Conservation (phyloP, 2,329 filamentous ascomycete genomes). For the Coleophoma eucalyptorum region DNA sequence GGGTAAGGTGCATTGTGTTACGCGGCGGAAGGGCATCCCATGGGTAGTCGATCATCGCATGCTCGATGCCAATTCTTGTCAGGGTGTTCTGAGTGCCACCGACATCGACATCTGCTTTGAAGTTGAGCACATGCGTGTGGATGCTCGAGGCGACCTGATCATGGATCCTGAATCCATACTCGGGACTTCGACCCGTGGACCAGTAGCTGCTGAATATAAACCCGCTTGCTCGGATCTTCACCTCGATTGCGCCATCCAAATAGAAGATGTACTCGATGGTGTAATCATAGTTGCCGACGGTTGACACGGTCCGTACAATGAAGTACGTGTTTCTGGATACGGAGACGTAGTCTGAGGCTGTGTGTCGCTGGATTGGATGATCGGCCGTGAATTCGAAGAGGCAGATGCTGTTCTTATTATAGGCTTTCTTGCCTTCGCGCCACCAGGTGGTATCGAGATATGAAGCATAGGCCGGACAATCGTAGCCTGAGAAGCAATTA, state of each 20-base stretch:
- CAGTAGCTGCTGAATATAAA: slow-evolving; percentile 47
- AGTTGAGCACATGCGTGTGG: slow-evolving; percentile 50
- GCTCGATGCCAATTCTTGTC: slow-evolving; percentile 19
- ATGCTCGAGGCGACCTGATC: slow-evolving; percentile 1
- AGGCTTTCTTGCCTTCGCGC: slow-evolving; percentile 16
- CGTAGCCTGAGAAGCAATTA: slow-evolving; percentile 7
- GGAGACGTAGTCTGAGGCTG: slow-evolving; percentile 16
- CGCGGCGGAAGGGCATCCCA: slow-evolving; percentile 20
- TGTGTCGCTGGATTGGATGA: slow-evolving; percentile 33
- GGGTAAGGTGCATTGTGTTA: slow-evolving; percentile 47
- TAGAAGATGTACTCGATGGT: slow-evolving; percentile 35
- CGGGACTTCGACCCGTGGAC: slow-evolving; percentile 11
- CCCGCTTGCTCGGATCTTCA: slow-evolving; percentile 43
- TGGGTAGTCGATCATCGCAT: slow-evolving; percentile 8
- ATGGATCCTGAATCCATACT: slow-evolving; percentile 25
- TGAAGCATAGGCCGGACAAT: slow-evolving; percentile 25
- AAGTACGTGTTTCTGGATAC: slow-evolving; percentile 25
- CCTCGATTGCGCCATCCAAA: slow-evolving; percentile 35
- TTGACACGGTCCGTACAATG: slow-evolving; percentile 32
- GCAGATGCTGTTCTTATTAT: slow-evolving; percentile 37
- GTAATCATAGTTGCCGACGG: slow-evolving; percentile 40
- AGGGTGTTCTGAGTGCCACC: slow-evolving; percentile 42
- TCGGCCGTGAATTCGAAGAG: slow-evolving; percentile 36
- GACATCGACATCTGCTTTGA: slow-evolving; percentile 49
- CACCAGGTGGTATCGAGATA: slow-evolving; percentile 19